Percentiles rank a stretch among this genome's conserved stretches.
These are phyloP conservation scores for Lycium ferocissimum DNA, from an alignment of 257 asterid genomes.

Conservation along the genomic window DNA sequence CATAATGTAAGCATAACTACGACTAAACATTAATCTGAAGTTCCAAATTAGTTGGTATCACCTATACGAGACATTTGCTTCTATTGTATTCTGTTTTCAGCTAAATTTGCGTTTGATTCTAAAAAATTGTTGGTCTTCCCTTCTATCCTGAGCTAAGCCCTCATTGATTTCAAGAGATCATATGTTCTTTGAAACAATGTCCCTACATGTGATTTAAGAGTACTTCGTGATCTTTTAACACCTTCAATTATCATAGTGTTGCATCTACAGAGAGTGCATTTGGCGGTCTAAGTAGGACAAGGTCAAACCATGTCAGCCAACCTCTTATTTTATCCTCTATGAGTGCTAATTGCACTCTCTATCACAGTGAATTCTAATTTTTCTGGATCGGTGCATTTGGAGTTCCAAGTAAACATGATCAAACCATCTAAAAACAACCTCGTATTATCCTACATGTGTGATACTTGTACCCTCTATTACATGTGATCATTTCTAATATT, in stretches of 20 bases:
- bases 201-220: background rate
- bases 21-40: background rate
- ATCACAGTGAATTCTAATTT: background rate
- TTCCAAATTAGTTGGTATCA: conserved; percentile 13
- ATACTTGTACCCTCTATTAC: background rate
- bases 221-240: background rate
- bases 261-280: background rate
- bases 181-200: background rate
- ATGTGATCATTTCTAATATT: conserved; percentile 12
- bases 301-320: background rate
- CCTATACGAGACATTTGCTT: conserved; percentile 21
- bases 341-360: background rate
- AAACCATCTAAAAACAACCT: conserved; percentile 12
- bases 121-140: background rate
- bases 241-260: background rate
- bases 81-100: background rate
- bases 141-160: background rate
- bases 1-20: background rate
- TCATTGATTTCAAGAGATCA: background rate
- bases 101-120: background rate
- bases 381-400: background rate
- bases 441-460: background rate
- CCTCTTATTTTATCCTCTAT: conserved; percentile 15
- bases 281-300: background rate
- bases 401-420: background rate